Percentiles rank a stretch among this genome's conserved stretches.
phyloP scores from a whole-genome alignment of 129 eudicot species.

The Pulicaria dysenterica region DNA sequence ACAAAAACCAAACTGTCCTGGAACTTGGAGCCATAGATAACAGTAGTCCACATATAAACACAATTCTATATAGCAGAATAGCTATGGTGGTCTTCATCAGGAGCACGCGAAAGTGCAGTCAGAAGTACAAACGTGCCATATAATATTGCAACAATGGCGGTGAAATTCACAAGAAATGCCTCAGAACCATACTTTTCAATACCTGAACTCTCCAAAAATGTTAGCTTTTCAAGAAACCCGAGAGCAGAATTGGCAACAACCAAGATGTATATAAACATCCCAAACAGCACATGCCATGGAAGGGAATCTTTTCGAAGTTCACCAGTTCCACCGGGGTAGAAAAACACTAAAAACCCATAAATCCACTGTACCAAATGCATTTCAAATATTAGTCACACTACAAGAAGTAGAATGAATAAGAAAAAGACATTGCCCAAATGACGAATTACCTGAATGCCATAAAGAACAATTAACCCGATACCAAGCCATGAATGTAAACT shows the following conservation, averaged over 20 bases:
- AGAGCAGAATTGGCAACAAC: slow-evolving; percentile 76
- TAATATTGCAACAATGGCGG: slow-evolving; percentile 81
- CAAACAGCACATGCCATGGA: slow-evolving; percentile 90
- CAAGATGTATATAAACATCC: slow-evolving; percentile 68
- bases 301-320: slow-evolving; percentile 67
- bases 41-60: slow-evolving; percentile 10
- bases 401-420: neutral
- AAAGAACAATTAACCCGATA: slow-evolving; percentile 71
- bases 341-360: slow-evolving; percentile 82
- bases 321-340: slow-evolving; percentile 82
- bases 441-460: slow-evolving; percentile 78
- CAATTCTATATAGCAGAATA: slow-evolving; percentile 59
- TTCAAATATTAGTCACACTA: slow-evolving; percentile 15
- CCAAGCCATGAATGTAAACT: slow-evolving; percentile 99
- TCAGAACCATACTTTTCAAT: slow-evolving; percentile 75
- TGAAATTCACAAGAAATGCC: slow-evolving; percentile 92
- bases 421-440: neutral
- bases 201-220: slow-evolving; percentile 81
- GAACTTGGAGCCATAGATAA: neutral
- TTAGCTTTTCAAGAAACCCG: slow-evolving; percentile 92
- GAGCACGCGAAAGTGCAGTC: slow-evolving; percentile 55
- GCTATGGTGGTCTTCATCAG: slow-evolving; percentile 52
- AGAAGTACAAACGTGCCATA: slow-evolving; percentile 80
- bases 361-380: slow-evolving; percentile 64
- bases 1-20: slow-evolving; percentile 6